Conservation (phyloP, 768 basidiomycete genomes). For the Butyriboletus loyo region DNA sequence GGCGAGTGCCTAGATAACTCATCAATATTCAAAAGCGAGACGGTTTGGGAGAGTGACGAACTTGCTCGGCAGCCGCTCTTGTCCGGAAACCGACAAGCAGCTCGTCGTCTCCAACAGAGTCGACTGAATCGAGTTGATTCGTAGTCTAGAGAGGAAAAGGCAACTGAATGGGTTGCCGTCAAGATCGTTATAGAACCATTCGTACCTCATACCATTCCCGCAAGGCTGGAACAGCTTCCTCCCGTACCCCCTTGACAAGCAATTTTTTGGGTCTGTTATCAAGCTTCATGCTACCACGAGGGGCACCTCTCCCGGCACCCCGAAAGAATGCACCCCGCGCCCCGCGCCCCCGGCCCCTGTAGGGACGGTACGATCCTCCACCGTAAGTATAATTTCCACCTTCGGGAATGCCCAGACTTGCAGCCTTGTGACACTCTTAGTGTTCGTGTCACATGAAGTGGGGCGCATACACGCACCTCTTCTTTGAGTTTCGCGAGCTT, state of each 20-base stretch:
- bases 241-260: conserved; percentile 64
- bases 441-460: not conserved
- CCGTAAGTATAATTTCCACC: conserved; percentile 34
- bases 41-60: conserved; percentile 28
- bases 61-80: conserved; percentile 75
- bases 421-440: conserved; percentile 48
- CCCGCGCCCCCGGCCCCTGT: conserved; percentile 66
- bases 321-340: conserved; percentile 56
- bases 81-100: conserved; percentile 68
- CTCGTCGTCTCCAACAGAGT: conserved; percentile 52
- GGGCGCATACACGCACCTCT: conserved; percentile 50
- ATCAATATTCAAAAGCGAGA: conserved; percentile 8
- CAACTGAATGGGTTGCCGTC: not conserved
- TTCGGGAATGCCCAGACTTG: conserved; percentile 68
- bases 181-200: not conserved
- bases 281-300: conserved; percentile 77
- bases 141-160: conserved; percentile 43
- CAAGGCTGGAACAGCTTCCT: conserved; percentile 55
- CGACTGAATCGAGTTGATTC: conserved; percentile 68
- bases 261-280: conserved; percentile 87
- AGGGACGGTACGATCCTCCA: conserved; percentile 53
- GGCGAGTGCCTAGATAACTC: conserved; percentile 54
- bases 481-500: conserved; percentile 75
- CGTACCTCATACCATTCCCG: conserved; percentile 83
- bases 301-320: conserved; percentile 60